Base-by-base conservation (phyloP, 805 yeast genomes). In the Saccharomycopsis fermentans region DNA sequence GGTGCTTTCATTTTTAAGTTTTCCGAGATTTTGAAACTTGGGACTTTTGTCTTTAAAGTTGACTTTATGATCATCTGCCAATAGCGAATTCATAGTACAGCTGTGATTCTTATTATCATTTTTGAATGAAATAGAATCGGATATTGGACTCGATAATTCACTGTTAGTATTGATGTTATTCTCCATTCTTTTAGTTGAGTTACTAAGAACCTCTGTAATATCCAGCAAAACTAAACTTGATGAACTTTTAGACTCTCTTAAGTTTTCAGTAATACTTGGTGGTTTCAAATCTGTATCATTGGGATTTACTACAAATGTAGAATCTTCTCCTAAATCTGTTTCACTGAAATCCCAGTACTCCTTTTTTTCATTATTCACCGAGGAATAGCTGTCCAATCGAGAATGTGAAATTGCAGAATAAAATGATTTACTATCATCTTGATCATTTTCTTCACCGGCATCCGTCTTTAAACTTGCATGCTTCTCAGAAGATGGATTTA, bases 361-460 rank as follows among this genome's bases (percentile, higher is more conserved):
- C 4, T 52, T 14, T 16, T 40, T 36, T 12, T 21, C 26, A n/a
- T 9, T 24, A 29, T 14, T 14, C 8, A 14, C 34, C 27, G 36
- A 43, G 16, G 50, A 43, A 43, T 21, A 32, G 26, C 50, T 43
- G 9, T 43, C 24, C 16, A 19, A 1, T 2, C 26, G 50, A 43
- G 50, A 43, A 36, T 56, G 59, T 6, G 59, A 56, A 36, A 54
- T 27, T 11, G 62, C 58, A 6, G 60, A 55, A 29, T 60, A 54
- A 35, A 57, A 60, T 6, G 58, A 55, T n/a, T 37, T 56, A 19
- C 27, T 39, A 54, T 56, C 62, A n/a, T 59, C 62, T 26, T 36
- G 56, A 4, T 57, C 55, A 36, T 53, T 43, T 43, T 24, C 50
- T 21, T 43, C 50, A 4, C 24, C 50, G n/a, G 26, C 29, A 21